Conservation (phyloP, 768 basidiomycete species). For the Cubamyces sp. region DNA sequence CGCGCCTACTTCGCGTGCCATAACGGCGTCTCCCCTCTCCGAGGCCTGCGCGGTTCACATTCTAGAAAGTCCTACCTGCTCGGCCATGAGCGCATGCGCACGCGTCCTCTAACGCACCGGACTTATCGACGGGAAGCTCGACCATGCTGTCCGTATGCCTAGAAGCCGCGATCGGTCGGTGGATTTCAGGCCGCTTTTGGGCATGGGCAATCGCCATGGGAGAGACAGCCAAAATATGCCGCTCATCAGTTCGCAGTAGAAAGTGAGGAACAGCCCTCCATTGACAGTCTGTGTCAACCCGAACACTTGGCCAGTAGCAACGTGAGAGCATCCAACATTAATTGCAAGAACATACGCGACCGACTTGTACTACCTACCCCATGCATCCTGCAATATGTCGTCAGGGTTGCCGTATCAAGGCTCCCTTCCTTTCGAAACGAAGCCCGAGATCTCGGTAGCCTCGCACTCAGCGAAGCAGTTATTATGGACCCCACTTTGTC, state of each 20-base stretch:
- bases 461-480: not conserved
- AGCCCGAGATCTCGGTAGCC: not conserved
- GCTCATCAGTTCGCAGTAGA: conserved; percentile 13
- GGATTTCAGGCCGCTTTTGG: conserved; percentile 18
- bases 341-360: not conserved
- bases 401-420: not conserved
- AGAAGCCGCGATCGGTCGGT: conserved; percentile 16
- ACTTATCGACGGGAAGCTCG: conserved; percentile 1
- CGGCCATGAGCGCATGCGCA: not conserved
- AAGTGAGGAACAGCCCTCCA: not conserved
- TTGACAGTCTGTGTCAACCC: conserved; percentile 11
- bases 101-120: conserved; percentile 1
- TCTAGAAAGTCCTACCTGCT: not conserved
- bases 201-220: conserved; percentile 18
- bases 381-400: not conserved
- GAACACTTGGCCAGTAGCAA: not conserved
- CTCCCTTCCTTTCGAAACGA: not conserved
- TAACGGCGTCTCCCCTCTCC: conserved; percentile 10
- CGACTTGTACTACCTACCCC: not conserved
- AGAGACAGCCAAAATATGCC: conserved; percentile 1
- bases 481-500: not conserved
- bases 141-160: conserved; percentile 7
- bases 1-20: conserved; percentile 3
- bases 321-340: conserved; percentile 4
- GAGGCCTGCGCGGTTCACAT: conserved; percentile 12